Evolutionary conservation across 257 asterid species (phyloP).

Genomic region (Verbena officinalis): DNA sequence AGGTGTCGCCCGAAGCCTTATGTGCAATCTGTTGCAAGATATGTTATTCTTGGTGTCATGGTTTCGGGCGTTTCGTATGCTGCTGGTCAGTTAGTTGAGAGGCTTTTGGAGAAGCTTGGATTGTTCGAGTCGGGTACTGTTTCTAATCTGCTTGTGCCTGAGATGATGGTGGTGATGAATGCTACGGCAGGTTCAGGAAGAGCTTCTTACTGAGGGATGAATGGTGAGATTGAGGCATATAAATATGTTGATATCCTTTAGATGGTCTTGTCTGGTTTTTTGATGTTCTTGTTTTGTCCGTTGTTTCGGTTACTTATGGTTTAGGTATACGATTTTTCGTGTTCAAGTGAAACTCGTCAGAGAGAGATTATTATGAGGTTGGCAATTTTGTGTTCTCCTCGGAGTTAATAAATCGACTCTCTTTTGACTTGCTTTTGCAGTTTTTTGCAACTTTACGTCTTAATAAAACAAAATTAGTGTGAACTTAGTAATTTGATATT

Average conservation of each 20-base stretch:
- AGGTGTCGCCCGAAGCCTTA: conserved; percentile 63
- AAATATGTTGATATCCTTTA: neutral
- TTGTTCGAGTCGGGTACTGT: conserved; percentile 49
- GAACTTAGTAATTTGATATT: too few relatives aligned
- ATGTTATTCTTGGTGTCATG: conserved; percentile 51
- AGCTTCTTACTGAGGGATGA: conserved; percentile 46
- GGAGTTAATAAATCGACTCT: neutral
- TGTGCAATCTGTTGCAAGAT: conserved; percentile 48
- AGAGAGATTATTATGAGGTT: neutral
- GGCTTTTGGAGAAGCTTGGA: conserved; percentile 61
- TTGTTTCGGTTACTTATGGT: neutral
- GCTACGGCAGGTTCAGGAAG: conserved; percentile 34
- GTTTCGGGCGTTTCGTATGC: conserved; percentile 67
- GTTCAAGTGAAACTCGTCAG: neutral
- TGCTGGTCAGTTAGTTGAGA: conserved; percentile 54
- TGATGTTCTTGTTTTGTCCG: neutral
- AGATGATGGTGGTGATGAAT: conserved; percentile 6
- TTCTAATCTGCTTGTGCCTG: conserved; percentile 27
- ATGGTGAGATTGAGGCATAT: neutral
- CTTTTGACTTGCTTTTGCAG: too few relatives aligned
- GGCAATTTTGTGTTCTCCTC: neutral
- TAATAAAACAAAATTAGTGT: too few relatives aligned
- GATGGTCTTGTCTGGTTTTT: conserved; percentile 7
- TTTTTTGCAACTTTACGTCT: too few relatives aligned
- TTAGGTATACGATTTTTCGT: too few relatives aligned